phyloP scores from a whole-genome alignment of 1,139 yeast genomes.

The Scheffersomyces segobiensis region DNA sequence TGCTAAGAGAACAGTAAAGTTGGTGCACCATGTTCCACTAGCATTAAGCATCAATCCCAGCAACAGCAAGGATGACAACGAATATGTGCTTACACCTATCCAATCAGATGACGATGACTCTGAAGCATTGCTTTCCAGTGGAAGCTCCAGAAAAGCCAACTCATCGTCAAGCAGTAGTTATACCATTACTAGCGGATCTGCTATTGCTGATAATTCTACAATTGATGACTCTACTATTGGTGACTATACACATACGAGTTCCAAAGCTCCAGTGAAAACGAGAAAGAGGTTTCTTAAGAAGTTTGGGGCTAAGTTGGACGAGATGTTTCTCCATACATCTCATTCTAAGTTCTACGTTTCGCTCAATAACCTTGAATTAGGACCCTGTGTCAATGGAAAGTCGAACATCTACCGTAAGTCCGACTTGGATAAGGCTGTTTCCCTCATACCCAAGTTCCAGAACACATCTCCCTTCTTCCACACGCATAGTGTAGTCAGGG shows the following conservation, averaged over 20 bases:
- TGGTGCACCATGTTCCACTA: conserved; percentile 81
- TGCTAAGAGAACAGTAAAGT: conserved; percentile 47
- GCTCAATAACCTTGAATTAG: conserved; percentile 71
- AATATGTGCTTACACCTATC: background rate
- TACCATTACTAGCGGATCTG: background rate
- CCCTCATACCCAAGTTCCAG: conserved; percentile 11
- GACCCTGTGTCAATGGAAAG: conserved; percentile 94
- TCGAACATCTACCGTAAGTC: conserved; percentile 75
- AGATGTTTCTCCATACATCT: conserved; percentile 79
- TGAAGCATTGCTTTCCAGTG: background rate
- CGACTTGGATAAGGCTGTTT: conserved; percentile 67
- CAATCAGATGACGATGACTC: background rate
- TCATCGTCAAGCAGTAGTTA: background rate
- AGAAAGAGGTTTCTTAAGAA: conserved; percentile 22
- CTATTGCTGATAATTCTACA: background rate
- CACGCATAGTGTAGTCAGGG: conserved; percentile 29
- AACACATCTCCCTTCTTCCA: conserved; percentile 29
- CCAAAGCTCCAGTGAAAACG: background rate
- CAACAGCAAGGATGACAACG: background rate
- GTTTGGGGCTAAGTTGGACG: conserved; percentile 76
- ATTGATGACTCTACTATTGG: background rate
- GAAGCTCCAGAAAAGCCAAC: background rate
- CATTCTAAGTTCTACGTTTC: conserved; percentile 85
- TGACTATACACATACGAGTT: too few species aligned
- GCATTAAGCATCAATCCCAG: conserved; percentile 44